Base-by-base conservation (phyloP, 2,329 filamentous ascomycete species). In the Cladobotryum mycophilum region DNA sequence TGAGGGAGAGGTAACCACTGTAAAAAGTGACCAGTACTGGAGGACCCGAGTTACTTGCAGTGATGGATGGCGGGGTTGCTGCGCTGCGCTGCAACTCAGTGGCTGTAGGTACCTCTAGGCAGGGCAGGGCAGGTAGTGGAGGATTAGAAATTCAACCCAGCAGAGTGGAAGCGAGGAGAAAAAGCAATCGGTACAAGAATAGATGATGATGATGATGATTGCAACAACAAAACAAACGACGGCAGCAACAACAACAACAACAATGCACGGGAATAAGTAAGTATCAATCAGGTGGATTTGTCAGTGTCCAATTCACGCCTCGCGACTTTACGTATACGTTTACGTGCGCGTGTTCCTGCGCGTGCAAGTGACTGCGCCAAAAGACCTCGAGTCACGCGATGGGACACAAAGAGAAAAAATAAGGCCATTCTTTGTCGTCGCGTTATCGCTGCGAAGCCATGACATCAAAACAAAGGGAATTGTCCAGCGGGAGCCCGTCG, bases 21-120 rank as follows among this genome's bases (percentile, higher is more conserved):
- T 18, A 38, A 38, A 38, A 38, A 38, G 36, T 38, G 14, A 20
- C 20, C 20, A 5, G n/a, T n/a, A 38, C 25, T 30, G 2, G 25
- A 11, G 25, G 4, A 30, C 25, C 25, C 8, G 25, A 30, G 25
- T 30, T 30, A 30, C 25, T 30, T 30, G 25, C 45, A 45, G 36
- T 38, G 49, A 41, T 52, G 48, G 49, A 41, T 52, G 48, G 48
- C 49, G 51, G 55, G 36, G 36, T 38, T 38, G 36, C 36, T n/a
- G 36, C 36, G 14, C 36, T n/a, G 36, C 25, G 25, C 25, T 30
- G 25, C 9, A 6, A 30, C 25, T 11, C 25, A 30, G 25, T 8
- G 6, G 25, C 25, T 30, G 25, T 30, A 30, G 25, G 25, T 11
- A 20, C n/a, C n/a, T n/a, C n/a, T n/a, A n/a, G n/a, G n/a, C n/a